Evolutionary conservation across 345 rosid species (phyloP).

Genomic region (Psidium friedrichsthalianum): DNA sequence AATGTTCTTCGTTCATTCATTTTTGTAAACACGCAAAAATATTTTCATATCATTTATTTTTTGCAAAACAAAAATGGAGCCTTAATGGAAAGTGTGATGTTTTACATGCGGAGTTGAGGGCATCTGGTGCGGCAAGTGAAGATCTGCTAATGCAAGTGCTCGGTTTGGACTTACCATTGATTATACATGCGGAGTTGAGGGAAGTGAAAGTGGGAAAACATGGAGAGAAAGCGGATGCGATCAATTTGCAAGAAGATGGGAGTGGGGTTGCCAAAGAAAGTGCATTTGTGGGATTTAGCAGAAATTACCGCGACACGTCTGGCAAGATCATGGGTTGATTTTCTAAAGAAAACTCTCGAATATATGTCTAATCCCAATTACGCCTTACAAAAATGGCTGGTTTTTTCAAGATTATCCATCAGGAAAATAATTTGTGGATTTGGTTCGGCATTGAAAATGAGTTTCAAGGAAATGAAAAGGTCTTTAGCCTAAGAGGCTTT

Average conservation of each 20-base stretch:
- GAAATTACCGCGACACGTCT: neutral
- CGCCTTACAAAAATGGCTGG: neutral
- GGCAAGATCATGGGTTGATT: neutral
- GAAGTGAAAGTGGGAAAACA: neutral
- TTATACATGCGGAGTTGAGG: neutral
- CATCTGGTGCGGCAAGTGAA: no score
- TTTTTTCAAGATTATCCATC: neutral
- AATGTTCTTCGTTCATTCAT: no score
- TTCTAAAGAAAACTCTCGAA: neutral
- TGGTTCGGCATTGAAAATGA: no score
- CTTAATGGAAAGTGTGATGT: neutral
- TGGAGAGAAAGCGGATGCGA: neutral
- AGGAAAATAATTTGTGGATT: no score
- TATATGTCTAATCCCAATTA: neutral
- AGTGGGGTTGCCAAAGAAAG: neutral
- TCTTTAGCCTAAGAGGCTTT: no score
- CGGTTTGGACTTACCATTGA: neutral
- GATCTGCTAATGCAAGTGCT: neutral
- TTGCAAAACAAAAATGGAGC: neutral
- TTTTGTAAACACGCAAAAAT: no score
- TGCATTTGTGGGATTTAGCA: neutral
- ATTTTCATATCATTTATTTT: no score
- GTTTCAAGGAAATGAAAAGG: no score
- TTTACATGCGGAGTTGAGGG: no score
- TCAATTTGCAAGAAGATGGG: neutral